Base-by-base conservation (phyloP, 129 eudicot genomes). In the Dittrichia graveolens region DNA sequence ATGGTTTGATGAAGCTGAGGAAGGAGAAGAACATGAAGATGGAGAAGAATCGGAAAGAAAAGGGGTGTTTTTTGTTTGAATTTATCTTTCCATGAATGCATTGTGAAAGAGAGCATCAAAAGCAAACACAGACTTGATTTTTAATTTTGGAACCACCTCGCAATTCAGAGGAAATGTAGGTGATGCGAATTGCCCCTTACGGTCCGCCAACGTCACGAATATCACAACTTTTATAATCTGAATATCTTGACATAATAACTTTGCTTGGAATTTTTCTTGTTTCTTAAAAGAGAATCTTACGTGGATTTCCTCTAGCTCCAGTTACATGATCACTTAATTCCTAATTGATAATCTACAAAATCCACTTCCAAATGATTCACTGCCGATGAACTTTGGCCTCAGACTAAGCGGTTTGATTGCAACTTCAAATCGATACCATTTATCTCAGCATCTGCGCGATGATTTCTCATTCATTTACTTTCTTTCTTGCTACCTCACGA, bases 281-380 rank as follows among this genome's bases (percentile, higher is more conserved):
- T 24, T 2, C 2, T 0, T 24, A 57, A 57, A 18, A 57, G 41
- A 24, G 9, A 24, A 7, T 24, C 24, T 57, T 38, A 31, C 35
- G 35, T 57, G 63, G 24, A 38, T 7, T 40, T 16, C 52, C 39
- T 0, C 31, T 24, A 24, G 31, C 63, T 56, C 38, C 38, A 5
- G 39, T 56, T 24, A 56, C 61, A 24, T 56, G 39, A n/a, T n/a
- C n/a, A n/a, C n/a, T n/a, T n/a, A n/a, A 24, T 56, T 5, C n/a
- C 14, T 8, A 65, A 43, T 18, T 45, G 71, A 48, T 65, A 10
- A 65, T 65, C 56, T 65, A 18, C 18, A 65, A 45, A 65, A 65
- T 39, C 71, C 71, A 65, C 15, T 16, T 65, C 50, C 39, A 47
- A 44, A 1, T n/a, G 2, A 3, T 43, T 16, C 37, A 19, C 38